phyloP scores from a whole-genome alignment of 352 stramenopile species.

The Globisporangium heterothallicum region DNA sequence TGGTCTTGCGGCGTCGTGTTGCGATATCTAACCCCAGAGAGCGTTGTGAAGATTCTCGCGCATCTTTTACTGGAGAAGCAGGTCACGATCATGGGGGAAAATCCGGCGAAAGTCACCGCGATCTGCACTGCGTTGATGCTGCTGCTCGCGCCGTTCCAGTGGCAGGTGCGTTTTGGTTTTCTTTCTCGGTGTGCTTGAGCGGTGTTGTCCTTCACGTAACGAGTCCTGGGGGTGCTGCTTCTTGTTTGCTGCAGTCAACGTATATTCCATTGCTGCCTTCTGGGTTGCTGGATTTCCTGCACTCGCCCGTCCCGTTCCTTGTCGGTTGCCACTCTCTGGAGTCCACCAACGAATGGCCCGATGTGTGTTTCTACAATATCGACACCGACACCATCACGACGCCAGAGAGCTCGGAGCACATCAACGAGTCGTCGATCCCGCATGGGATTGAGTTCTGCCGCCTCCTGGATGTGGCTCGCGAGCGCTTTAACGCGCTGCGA shows the following conservation, averaged over 20 bases:
- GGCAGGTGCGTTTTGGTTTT: no score
- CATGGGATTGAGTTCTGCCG: conserved; percentile 55
- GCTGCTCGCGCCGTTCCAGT: conserved; percentile 76
- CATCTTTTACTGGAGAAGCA: conserved; percentile 78
- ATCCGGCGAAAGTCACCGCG: conserved; percentile 54
- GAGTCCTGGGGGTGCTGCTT: conserved; percentile 1
- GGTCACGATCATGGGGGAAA: conserved; percentile 72
- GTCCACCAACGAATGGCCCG: conserved; percentile 68
- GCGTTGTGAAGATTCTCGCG: conserved; percentile 63
- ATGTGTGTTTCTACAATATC: conserved; percentile 84
- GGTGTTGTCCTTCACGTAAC: no score
- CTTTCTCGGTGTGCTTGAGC: no score
- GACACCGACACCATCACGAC: conserved; percentile 48
- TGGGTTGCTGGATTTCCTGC: conserved; percentile 70
- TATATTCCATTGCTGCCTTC: conserved; percentile 80
- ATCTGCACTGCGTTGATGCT: conserved; percentile 67
- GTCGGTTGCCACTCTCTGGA: conserved; percentile 56
- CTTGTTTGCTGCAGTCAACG: conserved; percentile 40
- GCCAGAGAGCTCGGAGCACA: conserved; percentile 35
- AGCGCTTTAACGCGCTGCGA: conserved; percentile 39
- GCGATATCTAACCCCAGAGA: conserved; percentile 45
- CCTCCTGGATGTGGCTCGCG: conserved; percentile 45
- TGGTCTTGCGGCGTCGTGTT: conserved; percentile 71
- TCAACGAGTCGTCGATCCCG: conserved; percentile 45
- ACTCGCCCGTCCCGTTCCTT: conserved; percentile 80